Base-by-base conservation (phyloP, 2,329 filamentous ascomycete genomes). In the Peltaster fructicola region DNA sequence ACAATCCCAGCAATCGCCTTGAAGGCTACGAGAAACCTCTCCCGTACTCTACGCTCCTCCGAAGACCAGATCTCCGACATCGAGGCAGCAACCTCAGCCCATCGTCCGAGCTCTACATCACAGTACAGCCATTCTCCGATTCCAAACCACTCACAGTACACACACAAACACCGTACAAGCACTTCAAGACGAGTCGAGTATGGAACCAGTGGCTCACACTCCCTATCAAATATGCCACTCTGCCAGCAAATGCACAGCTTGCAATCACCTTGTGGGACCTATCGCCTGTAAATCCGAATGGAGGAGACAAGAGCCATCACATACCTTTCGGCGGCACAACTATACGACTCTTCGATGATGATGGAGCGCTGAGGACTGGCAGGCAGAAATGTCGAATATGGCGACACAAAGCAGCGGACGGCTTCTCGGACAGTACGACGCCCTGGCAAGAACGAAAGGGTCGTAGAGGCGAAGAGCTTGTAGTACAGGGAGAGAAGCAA, bases 181-280 rank as follows among this genome's bases (percentile, higher is more conserved):
- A 80, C 6, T 95, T 98, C 48, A 81, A 82, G 46, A 66, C 65
- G 17, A 70, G 45, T 15, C 52, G 57, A 30, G 72, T 71, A 45
- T 93, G 88, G 88, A 92, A 91, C 47, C 85, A 95, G 56, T 98
- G 90, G 88, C 67, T 98, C 14, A 71, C 75, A 15, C 58, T 98
- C 18, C 85, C 88, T 1, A 71, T 95, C 32, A 66, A 72, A 4
- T 88, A 93, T 50, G 73, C 78, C 33, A 74, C 76, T 30, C 65
- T 91, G 1, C 84, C 88, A 1, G 58, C 73, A 20, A 79, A 81
- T 40, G 72, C 84, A 2, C 77, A 80, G 43, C 63, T 98, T 17
- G 84, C 84, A 11, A 80, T 98, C 30, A 98, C 90, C 1, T 56
- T 95, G 30, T 98, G 88, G 88, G 90, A 98, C 45, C 52, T 93